Conservation (phyloP, 179 eudicot species). For the Vitellaria paradoxa region DNA sequence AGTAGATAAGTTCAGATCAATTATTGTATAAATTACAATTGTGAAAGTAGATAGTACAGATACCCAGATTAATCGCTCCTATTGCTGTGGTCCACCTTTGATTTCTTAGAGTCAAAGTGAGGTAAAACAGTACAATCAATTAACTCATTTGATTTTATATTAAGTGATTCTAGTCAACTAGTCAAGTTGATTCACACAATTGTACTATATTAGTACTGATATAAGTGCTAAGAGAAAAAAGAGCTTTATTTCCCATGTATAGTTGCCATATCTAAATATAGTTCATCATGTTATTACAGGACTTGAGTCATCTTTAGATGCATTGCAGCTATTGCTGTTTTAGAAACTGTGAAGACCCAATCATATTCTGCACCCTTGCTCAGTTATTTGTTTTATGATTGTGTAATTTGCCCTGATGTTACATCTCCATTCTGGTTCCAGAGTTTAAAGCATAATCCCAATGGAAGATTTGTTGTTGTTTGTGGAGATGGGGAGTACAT, state of each 20-base stretch:
- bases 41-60: too few species aligned
- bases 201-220: not conserved
- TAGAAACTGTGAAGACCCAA: not conserved
- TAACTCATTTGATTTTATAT: not conserved
- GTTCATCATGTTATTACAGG: not conserved
- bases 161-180: too few species aligned
- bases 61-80: not conserved
- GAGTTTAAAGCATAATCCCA: conserved; percentile 80
- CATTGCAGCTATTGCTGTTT: not conserved
- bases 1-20: not conserved
- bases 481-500: conserved; percentile 92
- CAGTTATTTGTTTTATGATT: not conserved
- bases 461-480: conserved; percentile 89
- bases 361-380: not conserved
- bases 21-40: not conserved
- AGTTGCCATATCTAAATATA: not conserved
- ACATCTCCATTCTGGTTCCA: conserved; percentile 19
- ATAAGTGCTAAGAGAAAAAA: not conserved
- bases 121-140: not conserved
- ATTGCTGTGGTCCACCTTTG: not conserved
- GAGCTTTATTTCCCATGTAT: not conserved
- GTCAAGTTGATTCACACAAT: too few species aligned
- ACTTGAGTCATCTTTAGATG: not conserved
- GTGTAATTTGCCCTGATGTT: not conserved
- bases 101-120: not conserved